phyloP scores from a whole-genome alignment of 1,139 yeast genomes.

The Suhomyces guaymorum region DNA sequence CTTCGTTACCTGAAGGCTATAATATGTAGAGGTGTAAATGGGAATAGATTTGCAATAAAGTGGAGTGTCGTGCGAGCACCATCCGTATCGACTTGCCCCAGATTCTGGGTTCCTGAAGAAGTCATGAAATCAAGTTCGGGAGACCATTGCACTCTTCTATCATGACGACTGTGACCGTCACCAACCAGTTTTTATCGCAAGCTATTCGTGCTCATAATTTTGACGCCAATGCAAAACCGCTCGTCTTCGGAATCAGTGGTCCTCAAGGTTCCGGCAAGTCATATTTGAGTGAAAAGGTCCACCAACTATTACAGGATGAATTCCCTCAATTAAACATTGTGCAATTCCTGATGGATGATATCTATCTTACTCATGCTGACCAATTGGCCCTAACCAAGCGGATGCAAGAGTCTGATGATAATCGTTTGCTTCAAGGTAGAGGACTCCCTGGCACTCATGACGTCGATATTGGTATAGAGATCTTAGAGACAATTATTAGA shows the following conservation, averaged over 20 bases:
- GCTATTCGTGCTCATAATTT: slow-evolving; percentile 22
- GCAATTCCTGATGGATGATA: slow-evolving; percentile 81
- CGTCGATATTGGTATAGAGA: slow-evolving; percentile 37
- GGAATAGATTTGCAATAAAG: no score
- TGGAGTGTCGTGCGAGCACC: no score
- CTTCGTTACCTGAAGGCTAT: no score
- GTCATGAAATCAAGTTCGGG: neutral
- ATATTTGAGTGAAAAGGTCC: slow-evolving; percentile 54
- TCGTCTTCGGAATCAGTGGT: slow-evolving; percentile 74
- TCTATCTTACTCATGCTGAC: slow-evolving; percentile 66
- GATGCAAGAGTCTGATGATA: slow-evolving; percentile 33
- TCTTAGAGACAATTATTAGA: slow-evolving; percentile 20
- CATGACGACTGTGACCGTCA: slow-evolving; percentile 20
- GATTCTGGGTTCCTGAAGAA: no score
- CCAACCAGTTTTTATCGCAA: slow-evolving; percentile 24
- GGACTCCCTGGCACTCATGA: slow-evolving; percentile 98
- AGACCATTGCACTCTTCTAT: neutral
- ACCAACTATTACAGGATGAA: slow-evolving; percentile 31
- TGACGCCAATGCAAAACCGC: slow-evolving; percentile 33
- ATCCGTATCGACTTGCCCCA: neutral
- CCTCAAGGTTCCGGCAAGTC: slow-evolving; percentile 96
- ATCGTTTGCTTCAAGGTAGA: slow-evolving; percentile 67
- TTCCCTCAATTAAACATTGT: slow-evolving; percentile 48
- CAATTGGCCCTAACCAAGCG: slow-evolving; percentile 49
- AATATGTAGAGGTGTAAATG: no score